Conservation (phyloP, 2,329 filamentous ascomycete genomes). For the Curvularia lunata region DNA sequence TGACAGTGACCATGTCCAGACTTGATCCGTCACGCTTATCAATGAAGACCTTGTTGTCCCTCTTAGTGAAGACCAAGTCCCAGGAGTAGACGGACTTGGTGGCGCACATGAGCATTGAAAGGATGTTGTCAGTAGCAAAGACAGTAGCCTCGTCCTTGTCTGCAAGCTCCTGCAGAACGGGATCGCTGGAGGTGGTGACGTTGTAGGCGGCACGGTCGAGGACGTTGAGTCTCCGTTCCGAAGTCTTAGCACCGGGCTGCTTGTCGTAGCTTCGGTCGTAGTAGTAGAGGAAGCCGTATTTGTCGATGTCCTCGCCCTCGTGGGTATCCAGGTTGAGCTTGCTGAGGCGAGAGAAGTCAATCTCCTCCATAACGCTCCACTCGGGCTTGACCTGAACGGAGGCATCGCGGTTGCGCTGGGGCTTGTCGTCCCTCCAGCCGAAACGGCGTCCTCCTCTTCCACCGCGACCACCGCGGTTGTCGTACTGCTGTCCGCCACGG, state of each 20-base stretch:
- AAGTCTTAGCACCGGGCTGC: conserved; percentile 80
- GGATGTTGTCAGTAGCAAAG: conserved; percentile 94
- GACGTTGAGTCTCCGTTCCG: conserved; percentile 84
- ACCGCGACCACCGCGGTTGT: conserved; percentile 71
- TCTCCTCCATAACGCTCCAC: conserved; percentile 96
- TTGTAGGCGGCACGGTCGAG: conserved; percentile 97
- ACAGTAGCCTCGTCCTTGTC: conserved; percentile 96
- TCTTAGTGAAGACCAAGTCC: conserved; percentile 93
- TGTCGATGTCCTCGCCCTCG: conserved; percentile 92
- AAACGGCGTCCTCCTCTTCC: conserved; percentile 83
- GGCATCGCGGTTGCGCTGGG: conserved; percentile 91
- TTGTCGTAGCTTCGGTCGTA: conserved; percentile 97
- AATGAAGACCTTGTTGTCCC: conserved; percentile 96
- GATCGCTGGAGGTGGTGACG: conserved; percentile 94
- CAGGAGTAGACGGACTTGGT: conserved; percentile 96
- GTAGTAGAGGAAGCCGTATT: conserved; percentile 97
- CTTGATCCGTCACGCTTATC: conserved; percentile 97
- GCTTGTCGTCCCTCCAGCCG: conserved; percentile 99
- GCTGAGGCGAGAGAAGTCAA: conserved; percentile 92
- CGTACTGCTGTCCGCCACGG: conserved; percentile 71
- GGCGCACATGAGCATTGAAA: conserved; percentile 99
- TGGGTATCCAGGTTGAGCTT: conserved; percentile 97
- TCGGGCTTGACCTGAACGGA: conserved; percentile 96
- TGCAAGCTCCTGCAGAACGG: conserved; percentile 93
- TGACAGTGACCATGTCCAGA: conserved; percentile 97